phyloP scores from a whole-genome alignment of 371 early-diverging fungal species.

The Rhizopus delemar region DNA sequence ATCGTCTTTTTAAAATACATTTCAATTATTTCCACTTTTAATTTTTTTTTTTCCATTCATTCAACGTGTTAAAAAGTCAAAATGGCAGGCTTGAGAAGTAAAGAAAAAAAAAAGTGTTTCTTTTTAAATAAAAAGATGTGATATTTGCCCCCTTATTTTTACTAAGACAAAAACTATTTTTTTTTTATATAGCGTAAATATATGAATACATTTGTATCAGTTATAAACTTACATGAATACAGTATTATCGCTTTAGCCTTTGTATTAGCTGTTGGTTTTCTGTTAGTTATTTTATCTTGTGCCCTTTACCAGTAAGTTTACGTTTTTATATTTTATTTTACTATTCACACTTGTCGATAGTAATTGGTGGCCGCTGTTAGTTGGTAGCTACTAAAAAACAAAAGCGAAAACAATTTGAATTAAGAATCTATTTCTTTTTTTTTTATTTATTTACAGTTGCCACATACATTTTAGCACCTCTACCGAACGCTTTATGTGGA shows the following conservation, averaged over 20 bases:
- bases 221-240: background rate
- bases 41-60: too few species aligned
- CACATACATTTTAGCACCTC: conserved; percentile 84
- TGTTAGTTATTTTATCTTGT: conserved; percentile 90
- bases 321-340: conserved; percentile 3
- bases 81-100: conserved; percentile 32
- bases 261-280: conserved; percentile 85
- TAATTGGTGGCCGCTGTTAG: conserved; percentile 92
- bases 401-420: conserved; percentile 1
- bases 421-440: background rate
- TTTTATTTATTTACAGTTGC: conserved; percentile 53
- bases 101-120: background rate
- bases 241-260: conserved; percentile 83
- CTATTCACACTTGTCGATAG: conserved; percentile 36
- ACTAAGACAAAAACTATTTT: background rate
- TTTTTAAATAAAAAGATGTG: background rate
- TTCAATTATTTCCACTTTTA: too few species aligned
- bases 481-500: conserved; percentile 86
- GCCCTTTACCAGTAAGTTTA: conserved; percentile 78
- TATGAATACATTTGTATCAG: background rate
- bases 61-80: too few species aligned
- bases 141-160: background rate
- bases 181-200: conserved; percentile 11
- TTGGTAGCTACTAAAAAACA: conserved; percentile 47
- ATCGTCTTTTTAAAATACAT: too few species aligned